Evolutionary conservation across 179 eudicot species (phyloP), one percentile per base, ranked within the genome.

Genomic region (Carnegiea gigantea): DNA sequence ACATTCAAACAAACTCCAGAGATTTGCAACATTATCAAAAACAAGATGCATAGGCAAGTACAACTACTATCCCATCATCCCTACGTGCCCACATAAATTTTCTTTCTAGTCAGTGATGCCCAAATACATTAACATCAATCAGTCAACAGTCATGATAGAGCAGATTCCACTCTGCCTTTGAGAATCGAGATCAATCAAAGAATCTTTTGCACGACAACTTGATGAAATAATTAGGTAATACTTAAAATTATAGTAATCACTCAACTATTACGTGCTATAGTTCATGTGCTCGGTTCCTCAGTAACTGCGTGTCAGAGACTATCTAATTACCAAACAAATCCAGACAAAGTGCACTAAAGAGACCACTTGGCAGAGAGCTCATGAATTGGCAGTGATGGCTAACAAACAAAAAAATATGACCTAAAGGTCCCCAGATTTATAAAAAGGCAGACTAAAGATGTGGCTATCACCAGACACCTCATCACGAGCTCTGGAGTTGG

Each of bases 391-490:
- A 80, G 1, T 46, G 81, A 43, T 23, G 57, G 43, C 70, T 57
- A 73, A 60, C 9, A 54, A n/a, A 67, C 30, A 76, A 36, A 26
- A 24, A 40, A 51, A 9, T 40, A 40, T 40, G 13, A 20, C 28
- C 38, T 20, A 30, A 26, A 57, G 54, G 53, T 23, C 65, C 30
- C 33, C 2, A 2, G 23, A 21, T 23, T 65, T 54, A 57, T 46
- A 49, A 68, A 38, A 60, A 81, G 74, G 54, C 80, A 46, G 73
- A 78, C 68, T 62, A 62, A 77, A 82, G 78, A 75, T 80, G 65
- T 81, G 93, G 91, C 88, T 90, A 94, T 94, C 98, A 91, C 97
- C 97, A 87, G 95, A 91, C 90, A 96, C 99, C 98, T 96, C 98
- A 83, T 88, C 88, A 82, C 84, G 93, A 62, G 85, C 91, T 88